Base-by-base conservation (phyloP, 805 yeast species). In the Metschnikowia baotianmanensis region DNA sequence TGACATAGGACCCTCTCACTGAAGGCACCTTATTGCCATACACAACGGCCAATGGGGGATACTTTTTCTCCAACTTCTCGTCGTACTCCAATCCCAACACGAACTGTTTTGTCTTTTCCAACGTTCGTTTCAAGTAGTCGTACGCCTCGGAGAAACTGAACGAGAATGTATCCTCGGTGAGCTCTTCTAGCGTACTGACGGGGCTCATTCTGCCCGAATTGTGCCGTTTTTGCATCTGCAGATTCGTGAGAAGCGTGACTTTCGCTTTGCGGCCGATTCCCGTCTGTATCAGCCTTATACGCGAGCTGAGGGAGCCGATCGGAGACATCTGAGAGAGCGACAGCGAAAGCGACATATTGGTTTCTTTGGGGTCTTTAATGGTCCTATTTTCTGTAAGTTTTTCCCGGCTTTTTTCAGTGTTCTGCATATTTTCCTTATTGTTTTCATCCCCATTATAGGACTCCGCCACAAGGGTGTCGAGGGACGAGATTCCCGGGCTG, bases 11-110 rank as follows among this genome's bases (percentile, higher is more conserved):
- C 6, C 91, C 95, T 38, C 93, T 73, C 4, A 87, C 90, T 0
- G 96, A 85, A 0, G 97, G 96, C 1, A 87, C 83, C 6, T 74
- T 70, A 55, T 86, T 79, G 8, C 96, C 95, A 57, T 85, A 87
- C 0, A 90, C 84, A 2, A 83, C 73, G 0, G 86, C 91, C 62
- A 90, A 56, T 0, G 96, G 96, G 3, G 97, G 97, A 54, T 87
- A 86, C 37, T 67, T 53, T 15, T 51, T 51, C 27, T 56, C 63
- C 31, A 78, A 70, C 2, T 61, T 63, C 6, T 74, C 71, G 22
- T 76, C 72, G 49, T 69, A 81, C 21, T 75, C 74, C 20, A 89
- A 66, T 19, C 80, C 78, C 16, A 72, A 63, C 15, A 80, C 48
- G 50, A 77, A 90, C 45, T 67, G 59, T 47, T 78, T 78, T 1